phyloP scores from a whole-genome alignment of 106 monocot genomes.

The Allium cepa region DNA sequence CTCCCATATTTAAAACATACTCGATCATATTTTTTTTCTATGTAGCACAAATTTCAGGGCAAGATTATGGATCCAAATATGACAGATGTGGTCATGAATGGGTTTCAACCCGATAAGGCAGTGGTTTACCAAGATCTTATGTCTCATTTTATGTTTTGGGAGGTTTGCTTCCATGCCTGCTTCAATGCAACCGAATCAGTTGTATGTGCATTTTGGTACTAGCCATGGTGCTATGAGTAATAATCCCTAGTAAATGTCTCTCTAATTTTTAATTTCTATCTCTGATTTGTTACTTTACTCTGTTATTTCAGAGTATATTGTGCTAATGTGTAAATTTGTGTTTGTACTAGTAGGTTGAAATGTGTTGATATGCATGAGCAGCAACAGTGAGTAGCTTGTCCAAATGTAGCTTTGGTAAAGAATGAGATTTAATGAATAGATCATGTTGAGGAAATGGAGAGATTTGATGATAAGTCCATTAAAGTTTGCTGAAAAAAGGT shows the following conservation, averaged over 20 bases:
- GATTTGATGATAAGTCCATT: too few relatives aligned
- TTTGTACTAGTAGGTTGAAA: too few relatives aligned
- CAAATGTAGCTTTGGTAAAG: too few relatives aligned
- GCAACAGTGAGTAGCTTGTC: too few relatives aligned
- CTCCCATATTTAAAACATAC: too few relatives aligned
- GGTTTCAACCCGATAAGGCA: constrained; percentile 76
- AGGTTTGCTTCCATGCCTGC: constrained; percentile 80
- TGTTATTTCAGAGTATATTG: too few relatives aligned
- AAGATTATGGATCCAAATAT: constrained; percentile 5
- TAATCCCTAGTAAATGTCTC: constrained; percentile 19
- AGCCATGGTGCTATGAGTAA: constrained; percentile 80
- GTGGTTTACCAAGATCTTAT: constrained; percentile 60
- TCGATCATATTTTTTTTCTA: too few relatives aligned
- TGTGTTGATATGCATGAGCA: too few relatives aligned
- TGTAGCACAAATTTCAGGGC: constrained; percentile 47
- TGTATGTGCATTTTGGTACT: constrained; percentile 77
- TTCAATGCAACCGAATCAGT: constrained; percentile 77
- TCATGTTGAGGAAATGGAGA: too few relatives aligned
- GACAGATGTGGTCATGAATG: constrained; percentile 65
- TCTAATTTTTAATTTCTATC: background rate
- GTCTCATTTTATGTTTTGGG: constrained; percentile 62
- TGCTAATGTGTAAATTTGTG: too few relatives aligned
- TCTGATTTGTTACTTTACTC: background rate
- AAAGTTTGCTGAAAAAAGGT: too few relatives aligned
- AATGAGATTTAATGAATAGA: too few relatives aligned